Conservation (phyloP, 331 rosid genomes). For the Quercus phellos region DNA sequence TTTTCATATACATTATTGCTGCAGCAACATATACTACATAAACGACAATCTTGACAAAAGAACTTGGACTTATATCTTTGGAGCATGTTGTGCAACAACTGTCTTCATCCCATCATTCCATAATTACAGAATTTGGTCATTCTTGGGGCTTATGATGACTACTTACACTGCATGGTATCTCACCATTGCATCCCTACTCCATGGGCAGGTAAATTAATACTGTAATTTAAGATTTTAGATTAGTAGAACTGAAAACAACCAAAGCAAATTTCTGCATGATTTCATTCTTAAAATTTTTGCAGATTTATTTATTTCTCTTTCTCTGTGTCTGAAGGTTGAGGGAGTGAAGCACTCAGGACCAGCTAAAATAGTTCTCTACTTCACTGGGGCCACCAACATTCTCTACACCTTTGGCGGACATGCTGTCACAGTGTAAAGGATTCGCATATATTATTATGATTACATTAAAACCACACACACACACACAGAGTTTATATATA, state of each 20-base stretch:
- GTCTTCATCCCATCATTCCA: conserved; percentile 97
- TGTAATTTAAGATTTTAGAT: background rate
- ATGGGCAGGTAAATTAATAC: conserved; percentile 64
- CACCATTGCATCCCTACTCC: conserved; percentile 87
- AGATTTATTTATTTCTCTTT: background rate
- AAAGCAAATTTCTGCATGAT: background rate
- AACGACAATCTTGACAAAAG: conserved; percentile 99
- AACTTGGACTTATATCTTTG: conserved; percentile 96
- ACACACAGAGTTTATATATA: background rate
- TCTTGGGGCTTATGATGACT: conserved; percentile 89
- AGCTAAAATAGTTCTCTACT: conserved; percentile 78
- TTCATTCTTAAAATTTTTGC: background rate
- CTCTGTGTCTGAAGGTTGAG: conserved; percentile 45
- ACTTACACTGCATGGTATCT: conserved; percentile 94
- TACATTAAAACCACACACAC: background rate
- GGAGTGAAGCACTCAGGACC: conserved; percentile 98
- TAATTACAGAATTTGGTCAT: conserved; percentile 93
- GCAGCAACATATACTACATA: conserved; percentile 90
- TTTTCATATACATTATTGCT: conserved; percentile 2
- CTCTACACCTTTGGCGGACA: conserved; percentile 98
- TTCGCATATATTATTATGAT: background rate
- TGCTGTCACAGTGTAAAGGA: conserved; percentile 91
- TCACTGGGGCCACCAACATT: conserved; percentile 96
- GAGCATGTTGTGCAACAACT: conserved; percentile 96
- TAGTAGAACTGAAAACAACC: background rate